phyloP scores from a whole-genome alignment of 306 rosid genomes.

The Styphnolobium japonicum region DNA sequence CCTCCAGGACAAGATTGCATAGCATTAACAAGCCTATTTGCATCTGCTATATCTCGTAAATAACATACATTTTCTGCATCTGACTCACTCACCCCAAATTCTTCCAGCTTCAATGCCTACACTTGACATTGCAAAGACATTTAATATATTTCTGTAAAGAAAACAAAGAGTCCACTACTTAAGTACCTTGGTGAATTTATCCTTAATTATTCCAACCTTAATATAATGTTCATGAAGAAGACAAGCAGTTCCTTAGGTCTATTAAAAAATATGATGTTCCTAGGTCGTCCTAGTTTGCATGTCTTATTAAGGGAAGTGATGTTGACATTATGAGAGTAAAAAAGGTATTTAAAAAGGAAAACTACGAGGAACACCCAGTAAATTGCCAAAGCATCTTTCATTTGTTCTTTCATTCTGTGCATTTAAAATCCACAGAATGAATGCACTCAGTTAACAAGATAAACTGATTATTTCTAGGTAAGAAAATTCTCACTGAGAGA shows the following conservation, averaged over 20 bases:
- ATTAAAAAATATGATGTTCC: neutral
- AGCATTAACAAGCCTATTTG: constrained; percentile 63
- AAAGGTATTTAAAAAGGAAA: neutral
- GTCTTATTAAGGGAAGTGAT: neutral
- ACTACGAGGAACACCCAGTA: neutral
- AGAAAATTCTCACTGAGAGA: constrained; percentile 28
- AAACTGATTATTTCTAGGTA: neutral
- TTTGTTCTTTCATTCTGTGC: neutral
- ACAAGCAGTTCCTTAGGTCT: no score
- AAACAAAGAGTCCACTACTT: neutral
- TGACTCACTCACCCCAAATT: constrained; percentile 91
- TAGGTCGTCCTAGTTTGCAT: neutral
- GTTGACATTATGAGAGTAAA: neutral
- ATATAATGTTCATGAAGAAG: neutral
- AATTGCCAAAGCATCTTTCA: neutral
- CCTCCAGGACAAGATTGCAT: constrained; percentile 74
- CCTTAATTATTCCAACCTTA: neutral
- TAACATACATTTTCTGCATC: constrained; percentile 94
- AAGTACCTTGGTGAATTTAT: neutral
- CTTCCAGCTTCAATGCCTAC: constrained; percentile 93
- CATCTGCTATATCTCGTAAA: constrained; percentile 78
- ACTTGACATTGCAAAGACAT: constrained; percentile 16
- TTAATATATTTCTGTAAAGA: constrained; percentile 24
- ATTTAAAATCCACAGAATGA: neutral
- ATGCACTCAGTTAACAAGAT: neutral